phyloP scores from a whole-genome alignment of 2,329 filamentous ascomycete genomes.

The Allantophomopsis lycopodina region DNA sequence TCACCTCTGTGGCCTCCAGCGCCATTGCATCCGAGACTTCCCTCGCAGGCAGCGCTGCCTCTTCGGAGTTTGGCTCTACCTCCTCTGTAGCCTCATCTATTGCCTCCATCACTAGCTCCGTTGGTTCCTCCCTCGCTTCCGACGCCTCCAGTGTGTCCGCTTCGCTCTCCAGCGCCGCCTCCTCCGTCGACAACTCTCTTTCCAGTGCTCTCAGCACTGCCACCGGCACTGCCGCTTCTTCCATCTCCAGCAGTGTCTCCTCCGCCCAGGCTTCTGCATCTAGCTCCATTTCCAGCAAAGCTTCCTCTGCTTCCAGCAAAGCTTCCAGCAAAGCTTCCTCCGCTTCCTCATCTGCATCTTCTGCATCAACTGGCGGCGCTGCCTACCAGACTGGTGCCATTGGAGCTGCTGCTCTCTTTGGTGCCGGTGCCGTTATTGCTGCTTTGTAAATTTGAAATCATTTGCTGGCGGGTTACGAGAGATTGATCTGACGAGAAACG shows the following conservation, averaged over 20 bases:
- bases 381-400: slow-evolving; percentile 13
- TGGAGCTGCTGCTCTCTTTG: slow-evolving; percentile 14
- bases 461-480: no score
- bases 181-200: slow-evolving; percentile 1
- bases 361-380: slow-evolving; percentile 6
- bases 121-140: neutral
- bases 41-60: slow-evolving; percentile 1
- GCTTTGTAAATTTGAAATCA: slow-evolving; percentile 1
- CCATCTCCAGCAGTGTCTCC: neutral
- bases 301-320: no score
- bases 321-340: neutral
- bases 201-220: neutral
- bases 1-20: slow-evolving; percentile 4
- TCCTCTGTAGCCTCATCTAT: slow-evolving; percentile 4
- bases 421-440: slow-evolving; percentile 12
- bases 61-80: slow-evolving; percentile 1
- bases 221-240: neutral
- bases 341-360: slow-evolving; percentile 1
- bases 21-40: slow-evolving; percentile 3
- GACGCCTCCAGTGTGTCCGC: slow-evolving; percentile 1
- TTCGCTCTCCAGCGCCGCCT: neutral
- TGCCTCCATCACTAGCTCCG: slow-evolving; percentile 1
- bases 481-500: no score
- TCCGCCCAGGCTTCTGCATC: slow-evolving; percentile 1
- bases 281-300: no score